Base-by-base conservation (phyloP, 495 filamentous ascomycete genomes). In the Penicillium macrosclerotiorum region DNA sequence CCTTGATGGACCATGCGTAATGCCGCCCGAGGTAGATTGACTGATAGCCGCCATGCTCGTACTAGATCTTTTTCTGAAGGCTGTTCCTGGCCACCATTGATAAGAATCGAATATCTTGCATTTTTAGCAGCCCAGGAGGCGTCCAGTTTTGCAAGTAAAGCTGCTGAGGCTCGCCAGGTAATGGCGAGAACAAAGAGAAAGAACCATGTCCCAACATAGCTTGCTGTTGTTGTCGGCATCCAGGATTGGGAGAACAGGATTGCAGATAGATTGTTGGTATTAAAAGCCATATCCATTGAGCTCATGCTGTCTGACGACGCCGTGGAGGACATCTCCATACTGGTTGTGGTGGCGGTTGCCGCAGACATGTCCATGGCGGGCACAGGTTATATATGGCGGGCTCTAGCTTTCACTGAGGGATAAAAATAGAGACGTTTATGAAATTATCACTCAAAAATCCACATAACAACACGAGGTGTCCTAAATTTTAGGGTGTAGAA, bases 201-300 rank as follows among this genome's bases (percentile, higher is more conserved):
- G 5, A 37, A 37, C 34, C 34, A 37, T 1, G 34, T 37, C 5
- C 34, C 34, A 7, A 22, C 18, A 12, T 37, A 37, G 0, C 4
- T 19, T 6, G 16, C 34, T 8, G 34, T 37, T 6, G 16, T 37
- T 8, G 34, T 37, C 0, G 34, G 34, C 34, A 22, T 37, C 34
- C 34, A 37, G 1, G 34, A 22, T 9, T 12, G 19, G 7, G 34
- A 37, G 22, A 19, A 37, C 0, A 37, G 34, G 16, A 37, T 22
- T 8, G 34, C 22, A 1, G 34, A 37, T 9, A 37, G 34, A 22
- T 37, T 37, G 7, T 37, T 19, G 17, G 34, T 37, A 22, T 37
- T 37, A n/a, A 37, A 37, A 12, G 34, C 34, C 34, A 37, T 37
- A 20, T 37, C 22, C 34, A 37, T 37, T 6, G 34, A 19, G 17